Conservation (phyloP, 306 rosid genomes). For the Erythrophleum fordii region DNA sequence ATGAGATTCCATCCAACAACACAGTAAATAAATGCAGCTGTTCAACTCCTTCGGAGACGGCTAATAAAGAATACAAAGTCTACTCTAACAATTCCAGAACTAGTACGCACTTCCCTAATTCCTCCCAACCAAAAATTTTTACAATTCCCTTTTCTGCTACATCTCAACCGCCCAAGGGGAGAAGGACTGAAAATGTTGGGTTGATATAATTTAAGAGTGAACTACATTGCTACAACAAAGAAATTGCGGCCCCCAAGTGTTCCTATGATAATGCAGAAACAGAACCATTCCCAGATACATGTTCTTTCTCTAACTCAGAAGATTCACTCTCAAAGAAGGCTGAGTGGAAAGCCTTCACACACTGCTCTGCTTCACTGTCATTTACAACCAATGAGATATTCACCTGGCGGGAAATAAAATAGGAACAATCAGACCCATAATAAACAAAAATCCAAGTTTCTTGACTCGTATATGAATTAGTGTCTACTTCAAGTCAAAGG, state of each 20-base stretch:
- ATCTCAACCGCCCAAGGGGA: not conserved
- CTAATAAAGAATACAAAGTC: constrained; percentile 13
- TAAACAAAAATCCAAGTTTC: not conserved
- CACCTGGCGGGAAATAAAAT: constrained; percentile 56
- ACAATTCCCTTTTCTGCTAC: constrained; percentile 1
- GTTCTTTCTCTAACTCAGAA: constrained; percentile 43
- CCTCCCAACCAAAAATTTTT: not conserved
- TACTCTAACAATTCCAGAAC: not conserved
- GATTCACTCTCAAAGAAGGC: constrained; percentile 66
- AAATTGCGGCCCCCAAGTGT: constrained; percentile 5
- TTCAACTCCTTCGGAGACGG: not conserved
- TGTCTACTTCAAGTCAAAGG: constrained; percentile 5
- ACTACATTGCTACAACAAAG: not conserved
- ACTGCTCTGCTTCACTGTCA: constrained; percentile 83
- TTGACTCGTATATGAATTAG: constrained; percentile 9
- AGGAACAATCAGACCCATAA: constrained; percentile 28
- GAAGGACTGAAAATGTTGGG: not conserved
- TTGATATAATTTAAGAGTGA: constrained; percentile 22
- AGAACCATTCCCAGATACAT: constrained; percentile 53
- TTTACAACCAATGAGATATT: constrained; percentile 91
- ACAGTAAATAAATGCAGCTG: not conserved
- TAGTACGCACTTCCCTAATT: not conserved
- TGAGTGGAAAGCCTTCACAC: constrained; percentile 82
- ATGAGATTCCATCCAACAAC: not conserved
- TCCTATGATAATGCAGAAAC: constrained; percentile 39